Evolutionary conservation across 2,329 filamentous ascomycete genomes (phyloP).

Genomic region (Ascochyta rabiei): DNA sequence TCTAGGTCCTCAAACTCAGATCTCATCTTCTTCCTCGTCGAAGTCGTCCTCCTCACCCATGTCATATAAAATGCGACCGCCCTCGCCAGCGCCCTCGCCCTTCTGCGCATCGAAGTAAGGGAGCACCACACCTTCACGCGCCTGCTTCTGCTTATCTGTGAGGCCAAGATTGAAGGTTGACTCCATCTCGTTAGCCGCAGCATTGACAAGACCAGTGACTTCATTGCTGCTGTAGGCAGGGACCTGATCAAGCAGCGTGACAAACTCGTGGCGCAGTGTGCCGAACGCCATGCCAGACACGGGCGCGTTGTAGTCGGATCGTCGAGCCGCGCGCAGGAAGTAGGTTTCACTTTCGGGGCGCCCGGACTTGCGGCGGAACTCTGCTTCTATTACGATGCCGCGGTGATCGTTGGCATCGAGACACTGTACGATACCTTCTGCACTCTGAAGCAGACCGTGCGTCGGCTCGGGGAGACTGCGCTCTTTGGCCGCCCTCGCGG

Average conservation of each 20-base stretch:
- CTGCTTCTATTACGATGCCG: constrained; percentile 79
- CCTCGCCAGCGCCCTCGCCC: constrained; percentile 71
- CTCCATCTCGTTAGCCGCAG: constrained; percentile 36
- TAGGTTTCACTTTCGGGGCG: constrained; percentile 75
- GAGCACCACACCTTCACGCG: constrained; percentile 86
- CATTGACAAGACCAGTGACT: constrained; percentile 32
- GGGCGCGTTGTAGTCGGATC: constrained; percentile 27
- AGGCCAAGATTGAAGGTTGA: constrained; percentile 86
- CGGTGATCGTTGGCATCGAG: constrained; percentile 59
- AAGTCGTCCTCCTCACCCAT: constrained; percentile 98
- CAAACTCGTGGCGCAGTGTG: constrained; percentile 56
- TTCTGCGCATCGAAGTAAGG: constrained; percentile 98
- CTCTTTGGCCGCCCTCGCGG: constrained; percentile 75
- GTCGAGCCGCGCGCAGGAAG: constrained; percentile 50
- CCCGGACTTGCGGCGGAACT: constrained; percentile 83
- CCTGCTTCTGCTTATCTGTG: constrained; percentile 87
- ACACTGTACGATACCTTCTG: constrained; percentile 79
- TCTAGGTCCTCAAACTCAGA: constrained; percentile 53
- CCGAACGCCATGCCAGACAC: constrained; percentile 21
- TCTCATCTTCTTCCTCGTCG: constrained; percentile 94
- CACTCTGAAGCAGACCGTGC: constrained; percentile 77
- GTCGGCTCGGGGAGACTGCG: constrained; percentile 75
- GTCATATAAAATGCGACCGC: constrained; percentile 92
- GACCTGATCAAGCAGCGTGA: constrained; percentile 76
- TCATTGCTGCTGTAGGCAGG: constrained; percentile 46